Evolutionary conservation across 352 stramenopile genomes (phyloP), one percentile per base, ranked within the genome.

Genomic region (Globisporangium cystogenes): DNA sequence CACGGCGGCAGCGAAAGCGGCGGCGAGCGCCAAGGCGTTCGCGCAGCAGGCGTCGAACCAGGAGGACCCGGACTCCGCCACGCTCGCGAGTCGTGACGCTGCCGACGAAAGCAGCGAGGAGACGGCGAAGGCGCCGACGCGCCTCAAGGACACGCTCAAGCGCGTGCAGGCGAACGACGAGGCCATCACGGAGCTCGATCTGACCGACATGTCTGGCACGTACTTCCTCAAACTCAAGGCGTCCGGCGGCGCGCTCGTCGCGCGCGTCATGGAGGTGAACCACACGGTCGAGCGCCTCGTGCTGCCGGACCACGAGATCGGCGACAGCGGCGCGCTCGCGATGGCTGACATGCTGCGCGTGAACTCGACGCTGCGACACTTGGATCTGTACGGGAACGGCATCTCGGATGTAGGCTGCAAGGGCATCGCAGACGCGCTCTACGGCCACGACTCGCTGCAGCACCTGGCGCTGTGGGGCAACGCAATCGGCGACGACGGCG

Each of bases 161-260:
- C 72, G 64, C 51, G 71, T 84, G 53, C 74, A 72, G 31, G 57
- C 66, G 27, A 84, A 84, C 53, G 67, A 84, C 57, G 70, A 74
- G 21, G 42, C 59, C 37, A 77, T 84, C 59, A 70, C 68, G 27
- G 74, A 84, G 54, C 55, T 84, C 16, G 71, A 84, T 44, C 60
- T 84, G 16, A 74, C 70, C 23, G 74, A 84, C 33, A 81, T 84
- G 74, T 60, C 74, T 1, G 69, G 59, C 23, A 70, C 68, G 39
- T 76, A 76, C 49, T 51, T 59, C 42, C 43, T 53, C n/a, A 79
- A 80, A 59, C 64, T 84, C 23, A 56, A 52, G 6, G 40, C 56
- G 2, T 55, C 67, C 0, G 74, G 74, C 24, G 71, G 70, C 7
- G 64, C 64, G 33, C 65, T 79, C 16, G 70, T 84, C 24, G 74